Percentiles rank a stretch among this genome's conserved stretches.
phyloP scores from a whole-genome alignment of 176 grass and related monocot genomes.

The Raddia guianensis region DNA sequence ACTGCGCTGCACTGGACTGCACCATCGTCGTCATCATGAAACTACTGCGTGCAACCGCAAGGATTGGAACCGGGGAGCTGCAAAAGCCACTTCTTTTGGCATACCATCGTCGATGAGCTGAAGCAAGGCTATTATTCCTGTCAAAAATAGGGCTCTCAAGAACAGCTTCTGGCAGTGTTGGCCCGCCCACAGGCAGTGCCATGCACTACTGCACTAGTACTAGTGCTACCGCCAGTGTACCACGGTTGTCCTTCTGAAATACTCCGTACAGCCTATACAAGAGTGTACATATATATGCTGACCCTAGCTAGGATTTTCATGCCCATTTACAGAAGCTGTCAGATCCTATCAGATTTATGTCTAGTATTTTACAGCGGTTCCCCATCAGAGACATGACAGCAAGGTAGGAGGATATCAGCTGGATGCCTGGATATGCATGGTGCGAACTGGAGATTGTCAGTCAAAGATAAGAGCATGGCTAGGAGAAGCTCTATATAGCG shows the following conservation, averaged over 20 bases:
- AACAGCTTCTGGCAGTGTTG: constrained; percentile 39
- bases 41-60: constrained; percentile 32
- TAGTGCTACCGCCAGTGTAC: background rate
- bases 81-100: constrained; percentile 61
- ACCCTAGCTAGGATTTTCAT: constrained; percentile 10
- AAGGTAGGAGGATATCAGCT: background rate
- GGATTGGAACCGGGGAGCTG: constrained; percentile 42
- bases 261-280: background rate
- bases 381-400: background rate
- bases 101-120: constrained; percentile 46
- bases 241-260: constrained; percentile 15
- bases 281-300: background rate
- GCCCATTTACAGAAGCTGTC: constrained; percentile 19
- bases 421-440: background rate
- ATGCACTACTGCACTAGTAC: background rate
- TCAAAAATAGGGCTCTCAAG: constrained; percentile 36
- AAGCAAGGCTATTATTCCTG: constrained; percentile 39
- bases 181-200: too few relatives aligned
- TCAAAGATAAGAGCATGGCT: too few relatives aligned
- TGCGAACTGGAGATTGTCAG: constrained; percentile 1
- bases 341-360: background rate
- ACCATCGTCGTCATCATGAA: constrained; percentile 38
- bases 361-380: background rate
- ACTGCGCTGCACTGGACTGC: constrained; percentile 27
- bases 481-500: too few relatives aligned